These are phyloP conservation scores for Cercospora zeina DNA, from an alignment of 2,329 filamentous ascomycete species.

Conservation along the genomic window DNA sequence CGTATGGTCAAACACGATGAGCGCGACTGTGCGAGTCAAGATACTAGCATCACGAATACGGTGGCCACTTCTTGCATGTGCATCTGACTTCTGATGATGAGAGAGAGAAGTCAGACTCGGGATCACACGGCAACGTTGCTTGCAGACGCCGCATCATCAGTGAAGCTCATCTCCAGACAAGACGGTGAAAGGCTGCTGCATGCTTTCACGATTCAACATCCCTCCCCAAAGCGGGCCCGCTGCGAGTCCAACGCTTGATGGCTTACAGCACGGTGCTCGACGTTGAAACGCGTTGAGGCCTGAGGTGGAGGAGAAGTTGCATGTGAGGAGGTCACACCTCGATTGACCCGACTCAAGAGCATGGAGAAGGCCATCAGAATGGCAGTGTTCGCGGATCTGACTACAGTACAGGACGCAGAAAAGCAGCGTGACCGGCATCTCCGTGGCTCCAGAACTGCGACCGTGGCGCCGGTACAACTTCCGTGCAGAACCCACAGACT, in stretches of 20 bases:
- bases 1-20: neutral
- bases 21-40: neutral
- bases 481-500: neutral
- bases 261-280: neutral
- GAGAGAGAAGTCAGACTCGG: neutral
- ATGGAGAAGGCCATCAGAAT: neutral
- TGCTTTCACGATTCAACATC: neutral
- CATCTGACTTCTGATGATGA: neutral
- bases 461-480: neutral
- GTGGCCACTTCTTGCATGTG: neutral
- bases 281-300: neutral
- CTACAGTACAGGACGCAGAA: neutral
- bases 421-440: neutral
- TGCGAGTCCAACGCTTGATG: neutral
- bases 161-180: neutral
- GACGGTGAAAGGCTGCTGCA: neutral
- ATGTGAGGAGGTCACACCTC: neutral
- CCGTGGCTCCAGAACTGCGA: neutral
- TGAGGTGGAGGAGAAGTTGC: neutral
- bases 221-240: neutral
- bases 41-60: neutral
- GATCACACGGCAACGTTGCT: neutral
- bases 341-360: neutral
- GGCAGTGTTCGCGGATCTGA: neutral
- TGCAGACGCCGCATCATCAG: neutral